These are phyloP conservation scores for Huntiella decipiens DNA, from an alignment of 2,329 filamentous ascomycete genomes.

Conservation along the genomic window DNA sequence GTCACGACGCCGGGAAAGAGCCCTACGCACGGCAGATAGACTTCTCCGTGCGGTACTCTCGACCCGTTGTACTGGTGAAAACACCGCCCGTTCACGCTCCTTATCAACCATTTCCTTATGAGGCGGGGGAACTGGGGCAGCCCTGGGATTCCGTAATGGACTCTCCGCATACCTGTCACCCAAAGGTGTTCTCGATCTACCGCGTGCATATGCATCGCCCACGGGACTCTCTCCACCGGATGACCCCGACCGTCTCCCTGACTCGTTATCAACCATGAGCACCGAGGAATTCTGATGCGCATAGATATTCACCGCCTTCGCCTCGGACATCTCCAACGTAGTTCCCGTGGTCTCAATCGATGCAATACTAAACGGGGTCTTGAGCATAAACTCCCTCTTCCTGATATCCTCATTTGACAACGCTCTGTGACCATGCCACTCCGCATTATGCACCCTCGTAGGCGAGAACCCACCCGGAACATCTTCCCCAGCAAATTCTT, in stretches of 20 bases:
- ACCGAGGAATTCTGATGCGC: slow-evolving; percentile 46
- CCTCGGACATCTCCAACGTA: slow-evolving; percentile 44
- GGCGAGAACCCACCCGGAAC: too few species aligned
- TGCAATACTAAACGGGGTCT: slow-evolving; percentile 37
- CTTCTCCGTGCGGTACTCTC: slow-evolving; percentile 23
- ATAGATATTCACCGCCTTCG: slow-evolving; percentile 41
- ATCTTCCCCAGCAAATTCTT: too few species aligned
- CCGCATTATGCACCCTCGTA: neutral
- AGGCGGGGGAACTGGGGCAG: slow-evolving; percentile 33
- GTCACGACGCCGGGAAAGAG: slow-evolving; percentile 29
- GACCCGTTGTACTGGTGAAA: neutral
- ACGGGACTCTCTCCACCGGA: slow-evolving; percentile 13
- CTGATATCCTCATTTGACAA: slow-evolving; percentile 5
- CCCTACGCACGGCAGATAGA: slow-evolving; percentile 33
- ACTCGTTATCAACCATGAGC: slow-evolving; percentile 35
- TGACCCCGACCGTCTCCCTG: slow-evolving; percentile 28
- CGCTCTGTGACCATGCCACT: neutral
- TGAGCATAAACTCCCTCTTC: slow-evolving; percentile 9
- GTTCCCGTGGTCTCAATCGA: slow-evolving; percentile 44
- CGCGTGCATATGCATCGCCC: slow-evolving; percentile 1
- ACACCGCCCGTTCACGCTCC: too few species aligned
- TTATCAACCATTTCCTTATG: too few species aligned
- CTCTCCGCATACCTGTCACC: too few species aligned
- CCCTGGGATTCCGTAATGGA: slow-evolving; percentile 40
- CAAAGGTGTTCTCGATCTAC: slow-evolving; percentile 4